Evolutionary conservation across 169 alveolate genomes (phyloP).

Genomic region (Plasmodium ovale): DNA sequence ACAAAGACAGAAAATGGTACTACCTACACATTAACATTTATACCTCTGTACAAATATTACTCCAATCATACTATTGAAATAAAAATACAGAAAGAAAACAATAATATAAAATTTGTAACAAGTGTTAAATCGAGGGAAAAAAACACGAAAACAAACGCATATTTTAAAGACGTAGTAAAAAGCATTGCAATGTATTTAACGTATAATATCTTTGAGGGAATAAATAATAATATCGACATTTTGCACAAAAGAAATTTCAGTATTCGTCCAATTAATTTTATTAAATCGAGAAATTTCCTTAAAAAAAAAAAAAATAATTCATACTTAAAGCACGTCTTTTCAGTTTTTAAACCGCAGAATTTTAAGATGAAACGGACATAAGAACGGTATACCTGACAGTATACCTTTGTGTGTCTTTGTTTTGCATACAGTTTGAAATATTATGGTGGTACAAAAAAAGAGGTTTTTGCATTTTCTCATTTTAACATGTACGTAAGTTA

Average conservation of each 20-base stretch:
- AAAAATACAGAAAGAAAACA: slow-evolving; percentile 29
- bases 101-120: slow-evolving; percentile 26
- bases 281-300: slow-evolving; percentile 13
- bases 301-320: slow-evolving; percentile 19
- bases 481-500: no score
- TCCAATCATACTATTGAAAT: slow-evolving; percentile 56
- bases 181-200: slow-evolving; percentile 58
- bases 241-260: slow-evolving; percentile 36
- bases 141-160: neutral
- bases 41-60: slow-evolving; percentile 63
- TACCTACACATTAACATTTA: slow-evolving; percentile 34
- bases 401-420: no score
- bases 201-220: slow-evolving; percentile 59
- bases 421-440: no score
- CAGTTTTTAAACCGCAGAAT: slow-evolving; percentile 1
- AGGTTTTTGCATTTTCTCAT: no score
- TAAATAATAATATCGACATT: slow-evolving; percentile 44
- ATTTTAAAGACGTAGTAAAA: slow-evolving; percentile 14
- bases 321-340: neutral
- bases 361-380: slow-evolving; percentile 23
- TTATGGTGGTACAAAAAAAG: no score
- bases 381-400: slow-evolving; percentile 2
- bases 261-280: slow-evolving; percentile 2
- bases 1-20: slow-evolving; percentile 8
- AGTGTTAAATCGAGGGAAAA: neutral